Base-by-base conservation (phyloP, 768 basidiomycete genomes). In the Rhizopogon rudus region DNA sequence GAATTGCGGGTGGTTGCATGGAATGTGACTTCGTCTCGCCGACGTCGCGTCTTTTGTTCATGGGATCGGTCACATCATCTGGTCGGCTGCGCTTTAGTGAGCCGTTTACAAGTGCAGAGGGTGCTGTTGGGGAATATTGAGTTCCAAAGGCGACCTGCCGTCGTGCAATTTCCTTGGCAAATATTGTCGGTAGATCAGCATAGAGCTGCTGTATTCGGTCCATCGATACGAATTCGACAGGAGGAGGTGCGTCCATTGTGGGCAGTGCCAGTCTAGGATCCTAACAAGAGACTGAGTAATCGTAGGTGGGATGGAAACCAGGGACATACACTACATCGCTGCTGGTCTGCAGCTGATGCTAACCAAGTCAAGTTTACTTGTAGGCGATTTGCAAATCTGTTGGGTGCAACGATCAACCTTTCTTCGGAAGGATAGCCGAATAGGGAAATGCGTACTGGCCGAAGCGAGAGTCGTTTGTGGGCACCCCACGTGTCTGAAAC, bases 301-400 rank as follows among this genome's bases (percentile, higher is more conserved):
- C n/a, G 55, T 13, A 37, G 52, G 43, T 10, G 46, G 40, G 3
- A 35, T 29, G 44, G 42, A 45, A 48, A 51, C 46, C 25, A 57
- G 43, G 54, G 53, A 69, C 79, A 49, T 71, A 83, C 83, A 40
- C 71, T 73, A 63, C 73, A 75, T 48, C 75, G 76, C 67, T 75
- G 16, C 14, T 76, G 76, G 60, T 90, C 87, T 41, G 81, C 84
- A n/a, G 79, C 81, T 17, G 81, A 78, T 44, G 86, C 86, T 59
- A 90, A 68, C 83, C 84, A 90, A 2, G 79, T 73, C 13, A 91
- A 74, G 66, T 91, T 91, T 31, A 82, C 78, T 61, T 90, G 86
- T 40, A 91, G 69, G 46, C 88, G 81, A 12, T 54, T 52, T 3
- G 79, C 68, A 69, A 81, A 90, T 64, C 89, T 90, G 60, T 22